Evolutionary conservation across 495 filamentous ascomycete species (phyloP).

Genomic region (Penicillium soppii): DNA sequence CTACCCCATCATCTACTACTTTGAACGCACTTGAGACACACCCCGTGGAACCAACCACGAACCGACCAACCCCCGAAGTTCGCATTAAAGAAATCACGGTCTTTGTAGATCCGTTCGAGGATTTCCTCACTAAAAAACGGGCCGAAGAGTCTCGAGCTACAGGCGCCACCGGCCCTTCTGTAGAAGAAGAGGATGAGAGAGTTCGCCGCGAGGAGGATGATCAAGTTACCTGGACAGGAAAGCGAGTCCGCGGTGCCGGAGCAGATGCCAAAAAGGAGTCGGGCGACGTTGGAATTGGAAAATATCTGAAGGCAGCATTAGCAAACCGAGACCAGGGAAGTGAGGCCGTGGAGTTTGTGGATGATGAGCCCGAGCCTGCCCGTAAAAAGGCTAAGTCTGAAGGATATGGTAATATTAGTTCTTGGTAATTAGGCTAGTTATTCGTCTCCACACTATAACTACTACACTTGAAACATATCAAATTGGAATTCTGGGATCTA

Average conservation of each 20-base stretch:
- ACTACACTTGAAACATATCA: too few species aligned
- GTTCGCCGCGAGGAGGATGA: slow-evolving; percentile 79
- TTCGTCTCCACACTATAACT: too few species aligned
- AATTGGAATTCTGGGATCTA: too few species aligned
- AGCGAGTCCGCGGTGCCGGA: slow-evolving; percentile 61
- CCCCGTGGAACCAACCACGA: slow-evolving; percentile 62
- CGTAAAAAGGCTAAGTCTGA: slow-evolving; percentile 79
- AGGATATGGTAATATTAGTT: slow-evolving; percentile 88
- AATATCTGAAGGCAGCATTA: slow-evolving; percentile 68
- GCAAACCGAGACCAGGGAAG: slow-evolving; percentile 47
- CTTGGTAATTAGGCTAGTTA: too few species aligned
- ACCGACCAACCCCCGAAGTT: slow-evolving; percentile 72
- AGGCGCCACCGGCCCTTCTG: slow-evolving; percentile 24
- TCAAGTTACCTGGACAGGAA: slow-evolving; percentile 87
- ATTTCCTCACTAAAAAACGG: slow-evolving; percentile 65
- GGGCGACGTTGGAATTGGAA: slow-evolving; percentile 67
- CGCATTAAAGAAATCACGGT: slow-evolving; percentile 79
- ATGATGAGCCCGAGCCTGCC: slow-evolving; percentile 62
- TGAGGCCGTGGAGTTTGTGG: slow-evolving; percentile 59
- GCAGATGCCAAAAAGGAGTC: slow-evolving; percentile 48
- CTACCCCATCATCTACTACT: slow-evolving; percentile 57
- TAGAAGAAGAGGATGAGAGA: slow-evolving; percentile 38
- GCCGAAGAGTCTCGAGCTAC: slow-evolving; percentile 45
- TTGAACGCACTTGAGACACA: slow-evolving; percentile 71
- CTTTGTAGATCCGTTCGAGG: slow-evolving; percentile 94